Evolutionary conservation across 1,139 yeast species (phyloP).

Genomic region (Saccharomycopsis hybrid): DNA sequence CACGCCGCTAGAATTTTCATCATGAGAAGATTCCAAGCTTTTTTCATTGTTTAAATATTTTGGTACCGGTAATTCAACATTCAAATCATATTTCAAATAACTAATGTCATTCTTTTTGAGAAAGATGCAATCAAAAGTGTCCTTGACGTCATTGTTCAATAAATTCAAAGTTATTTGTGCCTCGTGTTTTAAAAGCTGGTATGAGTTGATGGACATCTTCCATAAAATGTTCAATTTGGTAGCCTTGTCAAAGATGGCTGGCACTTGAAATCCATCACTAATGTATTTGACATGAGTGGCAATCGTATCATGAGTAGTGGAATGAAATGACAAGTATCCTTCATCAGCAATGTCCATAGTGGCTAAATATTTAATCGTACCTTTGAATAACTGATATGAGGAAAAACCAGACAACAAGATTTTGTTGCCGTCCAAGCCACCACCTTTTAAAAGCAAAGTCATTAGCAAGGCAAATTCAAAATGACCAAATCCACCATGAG

Average conservation of each 20-base stretch:
- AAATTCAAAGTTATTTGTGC: conserved; percentile 64
- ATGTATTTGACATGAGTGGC: conserved; percentile 39
- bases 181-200: conserved; percentile 51
- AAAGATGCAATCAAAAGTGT: conserved; percentile 82
- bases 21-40: not conserved
- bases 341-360: conserved; percentile 57
- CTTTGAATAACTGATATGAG: conserved; percentile 87
- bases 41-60: conserved; percentile 19
- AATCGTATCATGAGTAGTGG: conserved; percentile 35
- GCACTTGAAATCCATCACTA: conserved; percentile 57
- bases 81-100: conserved; percentile 59
- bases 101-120: conserved; percentile 50
- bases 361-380: conserved; percentile 74
- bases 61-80: conserved; percentile 40
- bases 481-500: conserved; percentile 78
- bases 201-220: conserved; percentile 72
- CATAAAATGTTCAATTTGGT: conserved; percentile 72
- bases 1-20: conserved; percentile 29
- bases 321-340: conserved; percentile 64
- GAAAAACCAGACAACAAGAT: conserved; percentile 82
- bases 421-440: conserved; percentile 69
- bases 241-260: conserved; percentile 71
- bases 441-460: conserved; percentile 81
- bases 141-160: conserved; percentile 73
- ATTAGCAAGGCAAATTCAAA: conserved; percentile 80